Percentiles rank a stretch among this genome's conserved stretches.
Conservation (phyloP, 805 yeast species). For the Saccharomycopsis oosterbeekiorum region DNA sequence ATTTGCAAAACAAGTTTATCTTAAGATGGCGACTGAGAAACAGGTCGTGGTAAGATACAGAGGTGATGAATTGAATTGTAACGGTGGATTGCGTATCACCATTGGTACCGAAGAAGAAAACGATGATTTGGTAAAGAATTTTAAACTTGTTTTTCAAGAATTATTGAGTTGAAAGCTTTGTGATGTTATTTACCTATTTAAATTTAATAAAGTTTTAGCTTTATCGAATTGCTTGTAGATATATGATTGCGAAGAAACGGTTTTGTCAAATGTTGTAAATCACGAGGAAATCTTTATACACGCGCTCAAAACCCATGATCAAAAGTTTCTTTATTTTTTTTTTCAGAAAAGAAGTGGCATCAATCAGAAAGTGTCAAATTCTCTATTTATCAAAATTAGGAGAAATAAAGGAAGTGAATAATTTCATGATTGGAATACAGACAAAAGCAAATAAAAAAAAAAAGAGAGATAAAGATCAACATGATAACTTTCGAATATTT, state of each 20-base stretch:
- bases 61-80: conserved; percentile 84
- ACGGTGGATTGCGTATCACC: conserved; percentile 79
- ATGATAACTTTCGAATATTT: conserved; percentile 3
- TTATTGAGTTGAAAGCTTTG: background rate
- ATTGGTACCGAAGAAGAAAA: conserved; percentile 81
- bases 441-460: no score
- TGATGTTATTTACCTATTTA: background rate
- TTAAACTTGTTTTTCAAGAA: conserved; percentile 29
- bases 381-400: no score
- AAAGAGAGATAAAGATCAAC: background rate
- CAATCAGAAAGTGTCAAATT: no score
- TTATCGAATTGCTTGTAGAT: background rate
- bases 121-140: conserved; percentile 39
- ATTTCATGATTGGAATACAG: no score
- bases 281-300: no score
- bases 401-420: no score
- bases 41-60: conserved; percentile 84
- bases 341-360: no score
- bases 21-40: conserved; percentile 56
- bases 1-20: conserved; percentile 58
- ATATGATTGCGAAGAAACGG: no score
- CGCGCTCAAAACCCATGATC: no score
- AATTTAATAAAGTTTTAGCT: background rate
- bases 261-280: no score
- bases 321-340: no score